Conservation (phyloP, 306 rosid genomes). For the Dryas octopetala region DNA sequence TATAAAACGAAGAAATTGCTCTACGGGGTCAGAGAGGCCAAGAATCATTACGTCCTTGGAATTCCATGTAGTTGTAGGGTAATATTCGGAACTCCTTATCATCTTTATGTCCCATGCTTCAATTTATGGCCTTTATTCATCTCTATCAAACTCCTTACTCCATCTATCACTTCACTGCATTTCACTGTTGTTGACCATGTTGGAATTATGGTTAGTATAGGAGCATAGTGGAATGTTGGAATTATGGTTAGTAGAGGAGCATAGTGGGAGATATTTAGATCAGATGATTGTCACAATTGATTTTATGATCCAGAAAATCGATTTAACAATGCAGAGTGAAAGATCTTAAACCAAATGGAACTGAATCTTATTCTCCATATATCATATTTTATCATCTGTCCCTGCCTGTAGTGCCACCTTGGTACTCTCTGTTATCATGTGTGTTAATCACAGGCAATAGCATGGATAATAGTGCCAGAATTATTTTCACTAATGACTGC, state of each 20-base stretch:
- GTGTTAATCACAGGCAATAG: no score
- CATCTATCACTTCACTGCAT: background rate
- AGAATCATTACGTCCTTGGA: conserved; percentile 45
- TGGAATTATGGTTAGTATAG: background rate
- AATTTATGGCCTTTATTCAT: background rate
- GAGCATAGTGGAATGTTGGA: background rate
- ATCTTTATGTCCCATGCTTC: background rate
- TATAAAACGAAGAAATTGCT: conserved; percentile 50
- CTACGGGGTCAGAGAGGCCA: conserved; percentile 54
- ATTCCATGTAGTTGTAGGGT: conserved; percentile 70
- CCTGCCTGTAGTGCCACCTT: background rate
- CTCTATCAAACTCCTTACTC: background rate
- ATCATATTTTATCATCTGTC: background rate
- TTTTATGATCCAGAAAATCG: background rate
- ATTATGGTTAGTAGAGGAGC: background rate
- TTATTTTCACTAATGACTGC: no score
- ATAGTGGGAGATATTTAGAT: background rate
- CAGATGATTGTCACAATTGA: no score
- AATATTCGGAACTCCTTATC: conserved; percentile 29
- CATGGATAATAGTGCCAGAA: no score
- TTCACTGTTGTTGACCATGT: background rate
- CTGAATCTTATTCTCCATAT: background rate
- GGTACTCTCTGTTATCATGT: background rate
- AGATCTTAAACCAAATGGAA: background rate
- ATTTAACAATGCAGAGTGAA: background rate